Evolutionary conservation across 176 grass and related monocot species (phyloP).

Genomic region (Aegilops speltoides): DNA sequence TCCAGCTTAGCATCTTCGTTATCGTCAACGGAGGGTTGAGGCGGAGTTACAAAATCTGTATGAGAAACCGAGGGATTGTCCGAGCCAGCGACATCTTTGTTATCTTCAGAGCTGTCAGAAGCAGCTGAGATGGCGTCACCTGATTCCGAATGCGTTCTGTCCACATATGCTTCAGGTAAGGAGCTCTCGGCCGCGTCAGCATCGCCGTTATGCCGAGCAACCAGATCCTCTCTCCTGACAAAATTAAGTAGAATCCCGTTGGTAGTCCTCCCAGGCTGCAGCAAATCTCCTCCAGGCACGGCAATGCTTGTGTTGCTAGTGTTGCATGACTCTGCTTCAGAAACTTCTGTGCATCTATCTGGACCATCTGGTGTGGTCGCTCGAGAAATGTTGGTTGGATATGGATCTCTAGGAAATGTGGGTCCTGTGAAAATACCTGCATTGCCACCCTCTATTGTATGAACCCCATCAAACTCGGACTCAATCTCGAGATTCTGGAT

Average conservation of each 20-base stretch:
- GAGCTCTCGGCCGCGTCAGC: background rate
- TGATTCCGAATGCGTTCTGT: constrained; percentile 34
- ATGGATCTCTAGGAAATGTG: background rate
- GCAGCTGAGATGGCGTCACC: constrained; percentile 42
- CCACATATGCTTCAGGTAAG: constrained; percentile 35
- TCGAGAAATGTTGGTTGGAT: constrained; percentile 10
- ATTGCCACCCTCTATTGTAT: constrained; percentile 31
- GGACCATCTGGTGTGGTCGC: constrained; percentile 17
- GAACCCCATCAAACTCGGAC: constrained; percentile 37
- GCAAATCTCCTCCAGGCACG: constrained; percentile 68
- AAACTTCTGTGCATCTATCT: constrained; percentile 30
- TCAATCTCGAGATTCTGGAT: constrained; percentile 82
- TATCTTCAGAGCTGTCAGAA: constrained; percentile 44
- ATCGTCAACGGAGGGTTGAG: constrained; percentile 10
- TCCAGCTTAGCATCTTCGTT: constrained; percentile 3
- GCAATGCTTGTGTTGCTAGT: constrained; percentile 24
- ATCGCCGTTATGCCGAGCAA: constrained; percentile 29
- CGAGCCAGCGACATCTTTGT: constrained; percentile 24
- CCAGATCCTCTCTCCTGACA: constrained; percentile 50
- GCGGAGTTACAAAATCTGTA: constrained; percentile 8
- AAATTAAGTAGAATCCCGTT: constrained; percentile 79
- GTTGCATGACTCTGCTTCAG: constrained; percentile 10
- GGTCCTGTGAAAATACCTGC: constrained; percentile 24
- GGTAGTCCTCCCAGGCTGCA: constrained; percentile 61
- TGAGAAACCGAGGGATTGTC: constrained; percentile 7